Percentiles rank a stretch among this genome's conserved stretches.
phyloP scores from a whole-genome alignment of 2,329 filamentous ascomycete species.

The Colletotrichum costaricense region DNA sequence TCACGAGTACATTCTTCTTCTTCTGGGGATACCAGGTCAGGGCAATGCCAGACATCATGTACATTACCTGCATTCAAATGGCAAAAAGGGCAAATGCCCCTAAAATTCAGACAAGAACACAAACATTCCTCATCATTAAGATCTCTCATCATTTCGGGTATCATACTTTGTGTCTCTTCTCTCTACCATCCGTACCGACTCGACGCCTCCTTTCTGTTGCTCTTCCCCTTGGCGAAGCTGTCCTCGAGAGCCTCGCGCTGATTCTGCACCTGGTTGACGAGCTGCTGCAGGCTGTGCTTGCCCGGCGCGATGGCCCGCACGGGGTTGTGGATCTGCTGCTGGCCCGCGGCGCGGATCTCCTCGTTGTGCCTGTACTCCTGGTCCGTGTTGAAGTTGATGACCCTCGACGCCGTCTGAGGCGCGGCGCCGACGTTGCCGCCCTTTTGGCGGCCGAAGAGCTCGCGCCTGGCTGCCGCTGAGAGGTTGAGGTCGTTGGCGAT shows the following conservation, averaged over 20 bases:
- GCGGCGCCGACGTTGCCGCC: slow-evolving; percentile 54
- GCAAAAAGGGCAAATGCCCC: background rate
- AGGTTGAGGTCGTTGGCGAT: slow-evolving; percentile 85
- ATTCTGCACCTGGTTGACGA: slow-evolving; percentile 84
- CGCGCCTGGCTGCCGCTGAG: slow-evolving; percentile 79
- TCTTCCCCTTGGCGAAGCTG: slow-evolving; percentile 84
- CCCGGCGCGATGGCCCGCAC: slow-evolving; percentile 85
- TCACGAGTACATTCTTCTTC: slow-evolving; percentile 17
- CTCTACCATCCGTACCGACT: slow-evolving; percentile 82
- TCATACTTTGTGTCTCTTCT: slow-evolving; percentile 3
- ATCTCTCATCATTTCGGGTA: slow-evolving; percentile 18
- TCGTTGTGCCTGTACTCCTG: slow-evolving; percentile 89
- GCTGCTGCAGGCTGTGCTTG: slow-evolving; percentile 89
- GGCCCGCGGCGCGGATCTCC: slow-evolving; percentile 74
- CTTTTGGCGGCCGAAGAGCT: slow-evolving; percentile 81
- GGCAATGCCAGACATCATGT: slow-evolving; percentile 17
- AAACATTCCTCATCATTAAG: background rate
- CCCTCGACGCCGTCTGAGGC: slow-evolving; percentile 65
- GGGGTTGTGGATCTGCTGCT: slow-evolving; percentile 81
- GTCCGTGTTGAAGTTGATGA: slow-evolving; percentile 91
- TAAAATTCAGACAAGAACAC: background rate
- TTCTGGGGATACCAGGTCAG: slow-evolving; percentile 8
- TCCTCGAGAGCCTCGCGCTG: slow-evolving; percentile 92
- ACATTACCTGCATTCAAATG: slow-evolving; percentile 19
- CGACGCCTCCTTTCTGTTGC: slow-evolving; percentile 84